Evolutionary conservation across 2,329 filamentous ascomycete genomes (phyloP).

Genomic region (Fusarium foetens): DNA sequence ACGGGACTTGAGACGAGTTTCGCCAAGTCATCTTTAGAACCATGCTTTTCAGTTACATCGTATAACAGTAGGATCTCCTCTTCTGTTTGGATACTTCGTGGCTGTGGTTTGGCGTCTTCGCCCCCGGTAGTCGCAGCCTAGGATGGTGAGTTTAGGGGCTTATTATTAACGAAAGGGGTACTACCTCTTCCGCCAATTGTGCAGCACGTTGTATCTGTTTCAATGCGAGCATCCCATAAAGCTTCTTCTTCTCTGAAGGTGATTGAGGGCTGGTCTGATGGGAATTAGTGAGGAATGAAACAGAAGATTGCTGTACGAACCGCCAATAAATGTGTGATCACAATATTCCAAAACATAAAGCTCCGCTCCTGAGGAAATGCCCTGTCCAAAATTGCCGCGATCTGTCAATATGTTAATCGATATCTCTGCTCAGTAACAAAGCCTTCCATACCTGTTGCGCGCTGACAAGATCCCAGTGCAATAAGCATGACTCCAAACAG

Average conservation of each 20-base stretch:
- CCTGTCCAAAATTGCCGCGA: conserved; percentile 64
- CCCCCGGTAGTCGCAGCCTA: conserved; percentile 37
- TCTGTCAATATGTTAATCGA: conserved; percentile 47
- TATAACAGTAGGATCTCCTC: conserved; percentile 64
- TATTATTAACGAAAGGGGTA: conserved; percentile 28
- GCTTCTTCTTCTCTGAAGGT: conserved; percentile 59
- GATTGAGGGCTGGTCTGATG: conserved; percentile 58
- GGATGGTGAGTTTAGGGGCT: not conserved
- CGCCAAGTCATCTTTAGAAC: conserved; percentile 53
- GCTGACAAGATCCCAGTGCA: conserved; percentile 65
- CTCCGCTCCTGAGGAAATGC: conserved; percentile 59
- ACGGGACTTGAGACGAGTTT: conserved; percentile 52
- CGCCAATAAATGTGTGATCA: conserved; percentile 63
- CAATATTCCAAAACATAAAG: conserved; percentile 66
- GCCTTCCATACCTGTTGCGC: conserved; percentile 62
- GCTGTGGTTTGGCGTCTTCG: conserved; percentile 37
- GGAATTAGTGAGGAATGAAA: conserved; percentile 9
- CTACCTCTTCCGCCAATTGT: conserved; percentile 57
- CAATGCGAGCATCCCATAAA: conserved; percentile 62
- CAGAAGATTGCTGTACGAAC: conserved; percentile 49
- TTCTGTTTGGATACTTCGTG: conserved; percentile 55
- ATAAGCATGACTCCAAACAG: conserved; percentile 63
- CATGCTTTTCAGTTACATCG: conserved; percentile 57
- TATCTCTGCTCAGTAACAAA: too few species aligned
- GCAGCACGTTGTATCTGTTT: conserved; percentile 64